Evolutionary conservation across 306 rosid species (phyloP).

Genomic region (Alnus rubra): DNA sequence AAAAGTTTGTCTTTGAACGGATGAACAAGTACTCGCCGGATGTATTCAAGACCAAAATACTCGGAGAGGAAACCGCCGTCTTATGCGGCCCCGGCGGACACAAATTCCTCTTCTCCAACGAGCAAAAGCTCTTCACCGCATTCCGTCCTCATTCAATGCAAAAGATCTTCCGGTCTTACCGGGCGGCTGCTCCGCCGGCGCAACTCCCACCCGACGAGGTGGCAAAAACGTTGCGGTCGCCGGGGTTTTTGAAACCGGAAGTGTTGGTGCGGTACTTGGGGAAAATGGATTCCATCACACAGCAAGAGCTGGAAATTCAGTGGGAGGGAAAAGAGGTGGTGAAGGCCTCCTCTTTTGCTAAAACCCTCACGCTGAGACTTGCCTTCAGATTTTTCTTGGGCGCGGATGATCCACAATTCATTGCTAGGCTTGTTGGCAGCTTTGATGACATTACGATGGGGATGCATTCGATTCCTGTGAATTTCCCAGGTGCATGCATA

Average conservation of each 20-base stretch:
- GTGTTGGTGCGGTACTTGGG: constrained; percentile 55
- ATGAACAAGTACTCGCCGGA: constrained; percentile 46
- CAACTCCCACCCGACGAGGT: background rate
- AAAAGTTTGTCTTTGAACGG: constrained; percentile 43
- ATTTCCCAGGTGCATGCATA: constrained; percentile 31
- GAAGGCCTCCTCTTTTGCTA: constrained; percentile 46
- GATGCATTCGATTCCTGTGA: constrained; percentile 46
- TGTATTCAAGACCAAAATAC: constrained; percentile 55
- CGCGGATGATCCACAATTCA: constrained; percentile 32
- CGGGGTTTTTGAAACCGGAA: constrained; percentile 64
- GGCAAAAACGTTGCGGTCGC: constrained; percentile 20
- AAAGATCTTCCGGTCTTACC: background rate
- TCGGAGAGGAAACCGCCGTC: constrained; percentile 61
- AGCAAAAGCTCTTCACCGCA: constrained; percentile 47
- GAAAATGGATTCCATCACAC: constrained; percentile 45
- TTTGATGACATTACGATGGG: constrained; percentile 52
- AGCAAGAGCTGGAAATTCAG: constrained; percentile 42
- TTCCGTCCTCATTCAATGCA: background rate
- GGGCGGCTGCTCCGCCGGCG: background rate
- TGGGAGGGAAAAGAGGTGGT: constrained; percentile 56
- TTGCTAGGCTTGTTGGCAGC: constrained; percentile 28
- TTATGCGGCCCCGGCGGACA: constrained; percentile 58
- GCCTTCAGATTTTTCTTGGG: constrained; percentile 54
- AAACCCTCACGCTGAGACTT: constrained; percentile 42
- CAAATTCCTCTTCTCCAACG: constrained; percentile 57